Evolutionary conservation across 2,329 filamentous ascomycete species (phyloP).

Genomic region (Fusarium sulawesiense): DNA sequence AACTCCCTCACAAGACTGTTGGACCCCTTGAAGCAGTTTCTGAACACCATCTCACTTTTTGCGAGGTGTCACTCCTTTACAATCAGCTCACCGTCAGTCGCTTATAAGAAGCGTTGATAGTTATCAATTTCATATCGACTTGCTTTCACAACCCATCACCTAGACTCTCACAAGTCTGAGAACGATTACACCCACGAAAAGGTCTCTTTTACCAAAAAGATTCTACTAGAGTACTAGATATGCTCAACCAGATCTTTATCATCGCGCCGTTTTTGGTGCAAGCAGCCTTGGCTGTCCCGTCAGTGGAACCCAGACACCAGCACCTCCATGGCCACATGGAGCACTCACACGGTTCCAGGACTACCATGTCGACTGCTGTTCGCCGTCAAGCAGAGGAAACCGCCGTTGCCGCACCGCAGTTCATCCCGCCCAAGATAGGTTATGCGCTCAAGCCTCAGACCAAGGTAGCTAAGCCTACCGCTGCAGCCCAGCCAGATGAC

Average conservation of each 20-base stretch:
- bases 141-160: constrained; percentile 4
- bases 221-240: constrained; percentile 15
- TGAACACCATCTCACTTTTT: constrained; percentile 19
- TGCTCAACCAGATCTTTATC: constrained; percentile 42
- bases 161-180: constrained; percentile 7
- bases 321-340: constrained; percentile 35
- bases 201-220: neutral
- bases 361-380: constrained; percentile 18
- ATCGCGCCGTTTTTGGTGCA: constrained; percentile 45
- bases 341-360: constrained; percentile 25
- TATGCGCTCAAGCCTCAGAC: constrained; percentile 28
- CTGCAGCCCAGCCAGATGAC: neutral
- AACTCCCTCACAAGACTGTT: constrained; percentile 18
- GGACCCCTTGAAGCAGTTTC: constrained; percentile 2
- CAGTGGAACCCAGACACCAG: constrained; percentile 32
- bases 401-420: constrained; percentile 14
- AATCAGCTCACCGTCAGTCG: neutral
- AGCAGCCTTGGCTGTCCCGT: constrained; percentile 36
- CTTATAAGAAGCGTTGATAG: constrained; percentile 32
- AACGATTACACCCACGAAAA: neutral
- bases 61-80: constrained; percentile 21
- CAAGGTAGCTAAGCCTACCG: constrained; percentile 20
- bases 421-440: constrained; percentile 28
- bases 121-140: neutral
- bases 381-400: constrained; percentile 16